Percentiles rank a stretch among this genome's conserved stretches.
These are phyloP conservation scores for Thraustochytrium sp. DNA, from an alignment of 352 stramenopile species.

Conservation along the genomic window DNA sequence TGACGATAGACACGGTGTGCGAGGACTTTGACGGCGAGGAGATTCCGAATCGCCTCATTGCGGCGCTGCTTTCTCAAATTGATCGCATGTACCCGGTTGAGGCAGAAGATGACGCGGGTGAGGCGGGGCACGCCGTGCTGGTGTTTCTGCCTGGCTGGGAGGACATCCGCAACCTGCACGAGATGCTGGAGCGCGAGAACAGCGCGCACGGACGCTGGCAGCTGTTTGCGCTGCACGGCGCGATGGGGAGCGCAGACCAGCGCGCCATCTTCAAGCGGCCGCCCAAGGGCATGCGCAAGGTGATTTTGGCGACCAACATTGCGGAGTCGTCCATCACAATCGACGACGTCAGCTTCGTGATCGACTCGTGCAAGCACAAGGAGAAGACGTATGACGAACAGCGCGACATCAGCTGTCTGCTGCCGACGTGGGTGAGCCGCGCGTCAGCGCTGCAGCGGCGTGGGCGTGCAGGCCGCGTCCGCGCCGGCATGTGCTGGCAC, in stretches of 20 bases:
- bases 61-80: neutral
- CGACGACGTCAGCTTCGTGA: slow-evolving; percentile 79
- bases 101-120: slow-evolving; percentile 45
- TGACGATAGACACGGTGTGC: neutral
- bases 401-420: slow-evolving; percentile 63
- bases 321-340: slow-evolving; percentile 93
- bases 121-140: slow-evolving; percentile 48
- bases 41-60: slow-evolving; percentile 27
- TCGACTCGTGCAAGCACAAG: slow-evolving; percentile 76
- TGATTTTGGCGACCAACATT: slow-evolving; percentile 95
- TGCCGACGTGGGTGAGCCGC: slow-evolving; percentile 62
- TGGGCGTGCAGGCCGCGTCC: slow-evolving; percentile 81
- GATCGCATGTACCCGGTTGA: neutral
- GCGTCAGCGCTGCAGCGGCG: slow-evolving; percentile 61
- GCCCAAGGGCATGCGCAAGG: slow-evolving; percentile 54
- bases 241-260: slow-evolving; percentile 85
- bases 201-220: slow-evolving; percentile 62
- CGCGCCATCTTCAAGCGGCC: slow-evolving; percentile 78
- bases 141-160: slow-evolving; percentile 57
- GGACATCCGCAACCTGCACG: slow-evolving; percentile 49
- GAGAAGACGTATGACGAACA: slow-evolving; percentile 68
- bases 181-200: slow-evolving; percentile 47
- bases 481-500: slow-evolving; percentile 77
- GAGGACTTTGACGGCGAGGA: slow-evolving; percentile 30
- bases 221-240: slow-evolving; percentile 78